Percentiles rank a stretch among this genome's conserved stretches.
Evolutionary conservation across 192 early-diverging fungal genomes (phyloP).

Genomic region (Nowakowskiella sp.): DNA sequence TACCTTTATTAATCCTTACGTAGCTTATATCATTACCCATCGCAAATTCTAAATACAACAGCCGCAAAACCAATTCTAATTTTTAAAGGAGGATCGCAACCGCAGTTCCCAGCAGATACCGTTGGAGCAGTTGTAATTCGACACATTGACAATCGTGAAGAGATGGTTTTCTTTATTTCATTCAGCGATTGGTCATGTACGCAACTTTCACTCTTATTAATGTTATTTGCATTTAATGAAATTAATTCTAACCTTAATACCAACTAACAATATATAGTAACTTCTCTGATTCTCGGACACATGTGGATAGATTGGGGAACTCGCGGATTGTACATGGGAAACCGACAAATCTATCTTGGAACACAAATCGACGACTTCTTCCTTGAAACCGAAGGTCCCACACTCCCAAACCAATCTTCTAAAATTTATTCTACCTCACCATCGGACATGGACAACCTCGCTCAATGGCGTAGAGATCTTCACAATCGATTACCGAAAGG

Average conservation of each 20-base stretch:
- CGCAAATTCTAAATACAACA: slow-evolving; percentile 11
- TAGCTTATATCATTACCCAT: slow-evolving; percentile 14
- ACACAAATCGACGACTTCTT: slow-evolving; percentile 34
- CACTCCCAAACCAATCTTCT: slow-evolving; percentile 4
- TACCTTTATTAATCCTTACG: too few species aligned
- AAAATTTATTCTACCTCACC: slow-evolving; percentile 17
- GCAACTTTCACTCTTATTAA: too few species aligned
- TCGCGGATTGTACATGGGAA: slow-evolving; percentile 31
- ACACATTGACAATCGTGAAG: slow-evolving; percentile 19
- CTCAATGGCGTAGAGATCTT: slow-evolving; percentile 30
- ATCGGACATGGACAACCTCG: slow-evolving; percentile 20
- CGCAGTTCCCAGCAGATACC: slow-evolving; percentile 13
- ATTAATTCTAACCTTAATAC: too few species aligned
- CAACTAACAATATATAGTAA: too few species aligned
- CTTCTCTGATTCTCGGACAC: slow-evolving; percentile 19
- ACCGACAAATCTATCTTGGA: slow-evolving; percentile 38
- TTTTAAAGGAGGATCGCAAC: slow-evolving; percentile 7
- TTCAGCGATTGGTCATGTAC: slow-evolving; percentile 35
- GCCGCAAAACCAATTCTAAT: slow-evolving; percentile 7
- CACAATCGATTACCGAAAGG: slow-evolving; percentile 26
- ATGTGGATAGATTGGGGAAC: slow-evolving; percentile 39
- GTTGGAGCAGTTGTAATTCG: slow-evolving; percentile 26
- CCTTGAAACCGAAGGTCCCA: slow-evolving; percentile 20
- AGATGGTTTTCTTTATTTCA: slow-evolving; percentile 39
- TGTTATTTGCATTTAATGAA: too few species aligned